Base-by-base conservation (phyloP, 2,329 filamentous ascomycete genomes). In the Penicillium hordei region DNA sequence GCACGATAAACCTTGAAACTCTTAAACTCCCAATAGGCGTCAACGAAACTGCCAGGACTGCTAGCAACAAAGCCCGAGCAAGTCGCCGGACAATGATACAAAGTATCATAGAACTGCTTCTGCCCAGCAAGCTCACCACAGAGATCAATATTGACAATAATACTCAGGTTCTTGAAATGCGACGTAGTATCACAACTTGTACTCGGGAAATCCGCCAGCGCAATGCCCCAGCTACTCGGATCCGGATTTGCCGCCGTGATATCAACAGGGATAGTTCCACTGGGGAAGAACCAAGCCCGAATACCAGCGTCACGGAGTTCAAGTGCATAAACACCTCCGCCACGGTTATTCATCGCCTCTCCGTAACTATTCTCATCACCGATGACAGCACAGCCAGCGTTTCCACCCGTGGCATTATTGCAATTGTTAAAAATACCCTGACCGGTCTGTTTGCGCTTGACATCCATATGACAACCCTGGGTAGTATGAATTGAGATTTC, bases 21-120 rank as follows among this genome's bases (percentile, higher is more conserved):
- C 2, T 81, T 82, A 74, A 89, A 87, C 73, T 84, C 85, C 87
- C 83, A 90, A 68, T 80, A 89, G 1, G 83, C 87, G 66, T 83
- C 79, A 43, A 73, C 77, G 69, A 85, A 89, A 2, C 74, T 82
- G 21, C 68, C 72, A 21, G 81, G 85, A 62, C 84, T 82, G 53
- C 81, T 82, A 6, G 84, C 81, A 8, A 88, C 85, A 60, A 79
- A 83, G 49, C 83, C 79, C 4, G 76, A 76, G 66, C 86, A 89
- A 55, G 79, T 85, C 23, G 77, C 79, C 0, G 84, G 79, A 64
- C 83, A 75, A 7, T 66, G 40, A 44, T 76, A 71, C 55, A 71
- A 58, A 13, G 69, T 53, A 4, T 67, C 66, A 57, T 77, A 77
- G 48, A 68, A 70, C 51, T 66, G 64, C 5, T 57, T 44, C 39